Evolutionary conservation across 495 filamentous ascomycete species (phyloP).

Genomic region (Penicillium longicatenatum): DNA sequence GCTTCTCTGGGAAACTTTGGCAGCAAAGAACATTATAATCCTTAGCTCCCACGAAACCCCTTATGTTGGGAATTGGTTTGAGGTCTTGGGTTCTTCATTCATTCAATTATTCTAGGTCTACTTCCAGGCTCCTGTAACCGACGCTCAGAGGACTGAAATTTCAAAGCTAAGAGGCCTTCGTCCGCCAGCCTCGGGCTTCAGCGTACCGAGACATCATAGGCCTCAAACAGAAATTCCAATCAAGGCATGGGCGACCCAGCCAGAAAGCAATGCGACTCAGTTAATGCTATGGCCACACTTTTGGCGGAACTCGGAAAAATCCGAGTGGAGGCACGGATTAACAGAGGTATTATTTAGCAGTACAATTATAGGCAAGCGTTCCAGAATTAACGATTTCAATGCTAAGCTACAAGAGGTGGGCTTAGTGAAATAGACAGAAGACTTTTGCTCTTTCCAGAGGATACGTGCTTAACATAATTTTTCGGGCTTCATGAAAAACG

Average conservation of each 20-base stretch:
- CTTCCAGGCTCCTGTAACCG: slow-evolving; percentile 3
- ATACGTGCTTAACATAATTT: slow-evolving; percentile 1
- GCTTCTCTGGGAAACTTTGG: slow-evolving; percentile 2
- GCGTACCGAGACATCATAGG: slow-evolving; percentile 2
- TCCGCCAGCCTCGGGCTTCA: neutral
- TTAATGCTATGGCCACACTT: slow-evolving; percentile 1
- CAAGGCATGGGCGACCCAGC: slow-evolving; percentile 1
- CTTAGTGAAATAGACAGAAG: slow-evolving; percentile 1
- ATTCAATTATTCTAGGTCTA: slow-evolving; percentile 4
- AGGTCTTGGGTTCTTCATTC: slow-evolving; percentile 5
- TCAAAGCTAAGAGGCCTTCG: slow-evolving; percentile 1
- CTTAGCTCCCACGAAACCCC: neutral
- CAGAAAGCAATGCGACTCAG: slow-evolving; percentile 2
- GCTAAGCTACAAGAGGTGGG: slow-evolving; percentile 2
- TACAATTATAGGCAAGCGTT: slow-evolving; percentile 1
- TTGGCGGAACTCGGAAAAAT: slow-evolving; percentile 3
- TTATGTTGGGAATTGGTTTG: slow-evolving; percentile 4
- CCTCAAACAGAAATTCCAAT: slow-evolving; percentile 2
- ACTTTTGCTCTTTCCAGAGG: slow-evolving; percentile 1
- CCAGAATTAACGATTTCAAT: neutral
- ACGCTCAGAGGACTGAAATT: slow-evolving; percentile 3
- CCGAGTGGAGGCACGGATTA: slow-evolving; percentile 1
- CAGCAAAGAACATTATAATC: slow-evolving; percentile 3
- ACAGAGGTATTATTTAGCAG: slow-evolving; percentile 1
- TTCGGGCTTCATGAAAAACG: slow-evolving; percentile 1